phyloP scores from a whole-genome alignment of 2,329 filamentous ascomycete genomes.

The Colletotrichum godetiae region DNA sequence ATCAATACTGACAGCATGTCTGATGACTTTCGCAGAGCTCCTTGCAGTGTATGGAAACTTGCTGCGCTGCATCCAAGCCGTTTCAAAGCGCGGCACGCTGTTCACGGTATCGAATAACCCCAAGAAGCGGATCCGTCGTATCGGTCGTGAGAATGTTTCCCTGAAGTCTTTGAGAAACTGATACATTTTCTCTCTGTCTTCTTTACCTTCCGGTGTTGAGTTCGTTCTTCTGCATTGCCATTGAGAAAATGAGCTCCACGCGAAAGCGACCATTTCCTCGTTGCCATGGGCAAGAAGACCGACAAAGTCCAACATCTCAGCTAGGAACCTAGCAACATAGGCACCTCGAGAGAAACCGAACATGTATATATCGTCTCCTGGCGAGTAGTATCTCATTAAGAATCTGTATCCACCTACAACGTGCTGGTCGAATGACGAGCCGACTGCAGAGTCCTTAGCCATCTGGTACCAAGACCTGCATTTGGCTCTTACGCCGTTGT shows the following conservation, averaged over 20 bases:
- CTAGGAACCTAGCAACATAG: constrained; percentile 80
- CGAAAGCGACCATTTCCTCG: constrained; percentile 86
- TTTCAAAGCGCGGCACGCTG: constrained; percentile 81
- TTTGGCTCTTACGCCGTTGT: constrained; percentile 66
- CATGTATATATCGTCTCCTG: constrained; percentile 75
- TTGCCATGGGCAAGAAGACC: constrained; percentile 85
- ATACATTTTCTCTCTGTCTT: constrained; percentile 72
- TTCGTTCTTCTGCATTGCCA: constrained; percentile 72
- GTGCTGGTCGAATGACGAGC: constrained; percentile 83
- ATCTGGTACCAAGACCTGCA: constrained; percentile 76
- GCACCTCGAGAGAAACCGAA: constrained; percentile 81
- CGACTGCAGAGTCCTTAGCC: constrained; percentile 82
- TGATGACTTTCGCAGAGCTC: constrained; percentile 69
- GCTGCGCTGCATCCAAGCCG: constrained; percentile 80
- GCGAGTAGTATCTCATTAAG: constrained; percentile 78
- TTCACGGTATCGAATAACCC: constrained; percentile 88
- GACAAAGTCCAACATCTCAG: constrained; percentile 87
- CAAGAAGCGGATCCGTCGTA: constrained; percentile 79
- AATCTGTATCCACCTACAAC: constrained; percentile 87
- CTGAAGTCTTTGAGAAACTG: constrained; percentile 82
- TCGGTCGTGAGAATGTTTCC: constrained; percentile 82
- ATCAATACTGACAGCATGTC: constrained; percentile 78
- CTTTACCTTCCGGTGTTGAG: constrained; percentile 48
- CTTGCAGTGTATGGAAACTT: constrained; percentile 78
- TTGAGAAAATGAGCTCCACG: constrained; percentile 83